These are phyloP conservation scores for Gynostemma pentaphyllum DNA, from an alignment of 306 rosid species.

Conservation along the genomic window DNA sequence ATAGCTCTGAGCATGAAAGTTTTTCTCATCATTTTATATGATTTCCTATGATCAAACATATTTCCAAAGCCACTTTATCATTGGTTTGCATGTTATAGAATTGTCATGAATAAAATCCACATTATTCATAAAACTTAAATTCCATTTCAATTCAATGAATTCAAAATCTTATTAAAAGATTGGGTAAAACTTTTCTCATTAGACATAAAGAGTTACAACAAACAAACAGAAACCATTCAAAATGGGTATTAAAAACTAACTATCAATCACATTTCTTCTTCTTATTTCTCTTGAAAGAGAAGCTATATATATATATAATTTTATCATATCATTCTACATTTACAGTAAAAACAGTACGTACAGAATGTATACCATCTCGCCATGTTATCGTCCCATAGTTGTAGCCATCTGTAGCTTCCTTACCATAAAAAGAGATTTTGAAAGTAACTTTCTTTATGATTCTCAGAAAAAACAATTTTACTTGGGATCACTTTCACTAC, in stretches of 20 bases:
- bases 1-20: too few relatives aligned
- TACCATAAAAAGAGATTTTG: slow-evolving; percentile 46
- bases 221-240: neutral
- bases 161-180: neutral
- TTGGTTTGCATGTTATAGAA: too few relatives aligned
- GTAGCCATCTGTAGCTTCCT: slow-evolving; percentile 58
- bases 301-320: neutral
- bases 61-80: neutral
- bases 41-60: neutral
- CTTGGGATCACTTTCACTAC: slow-evolving; percentile 50
- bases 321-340: slow-evolving; percentile 35
- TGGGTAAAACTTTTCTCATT: neutral
- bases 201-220: neutral
- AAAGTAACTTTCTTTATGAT: slow-evolving; percentile 35
- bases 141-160: neutral
- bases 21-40: neutral
- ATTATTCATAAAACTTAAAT: too few relatives aligned
- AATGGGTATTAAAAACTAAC: neutral
- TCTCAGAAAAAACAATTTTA: slow-evolving; percentile 41
- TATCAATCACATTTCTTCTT: slow-evolving; percentile 1
- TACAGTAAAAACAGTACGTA: slow-evolving; percentile 54
- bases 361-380: slow-evolving; percentile 60
- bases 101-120: too few relatives aligned
- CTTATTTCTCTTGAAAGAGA: neutral
- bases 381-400: slow-evolving; percentile 71